Evolutionary conservation across 2,329 filamentous ascomycete species (phyloP).

Genomic region (Epichloe baconii): DNA sequence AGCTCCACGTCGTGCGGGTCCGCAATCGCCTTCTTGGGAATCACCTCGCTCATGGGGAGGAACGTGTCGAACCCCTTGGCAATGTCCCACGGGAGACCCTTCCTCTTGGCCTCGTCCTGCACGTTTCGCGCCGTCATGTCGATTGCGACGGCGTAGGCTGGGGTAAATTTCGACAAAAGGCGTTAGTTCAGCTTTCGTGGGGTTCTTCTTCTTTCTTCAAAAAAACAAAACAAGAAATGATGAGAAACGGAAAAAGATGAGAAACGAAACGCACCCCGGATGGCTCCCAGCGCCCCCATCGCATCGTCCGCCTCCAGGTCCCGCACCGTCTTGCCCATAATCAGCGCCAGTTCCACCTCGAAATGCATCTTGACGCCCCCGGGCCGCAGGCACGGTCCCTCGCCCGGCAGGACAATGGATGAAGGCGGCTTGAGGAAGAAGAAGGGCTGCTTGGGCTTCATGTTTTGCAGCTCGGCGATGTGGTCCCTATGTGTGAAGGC

Average conservation of each 20-base stretch:
- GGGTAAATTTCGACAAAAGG: too few species aligned
- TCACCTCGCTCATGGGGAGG: constrained; percentile 70
- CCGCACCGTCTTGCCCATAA: constrained; percentile 70
- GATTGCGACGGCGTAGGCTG: constrained; percentile 79
- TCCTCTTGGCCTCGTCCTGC: constrained; percentile 94
- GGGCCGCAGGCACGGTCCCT: constrained; percentile 70
- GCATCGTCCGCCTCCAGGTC: constrained; percentile 66
- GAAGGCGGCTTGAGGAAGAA: constrained; percentile 96
- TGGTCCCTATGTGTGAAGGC: constrained; percentile 52
- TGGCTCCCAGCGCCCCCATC: constrained; percentile 64
- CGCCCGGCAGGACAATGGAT: constrained; percentile 66
- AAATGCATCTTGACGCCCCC: constrained; percentile 77
- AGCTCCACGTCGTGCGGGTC: constrained; percentile 84
- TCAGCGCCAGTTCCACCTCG: constrained; percentile 83
- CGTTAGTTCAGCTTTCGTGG: too few species aligned
- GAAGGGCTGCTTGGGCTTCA: constrained; percentile 85
- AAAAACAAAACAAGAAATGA: too few species aligned
- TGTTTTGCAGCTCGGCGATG: constrained; percentile 80
- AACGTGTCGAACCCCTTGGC: constrained; percentile 98
- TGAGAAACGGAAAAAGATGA: too few species aligned
- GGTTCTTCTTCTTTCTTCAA: too few species aligned
- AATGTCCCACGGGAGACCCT: constrained; percentile 86
- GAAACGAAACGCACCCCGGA: constrained; percentile 47
- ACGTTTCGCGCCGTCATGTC: constrained; percentile 96
- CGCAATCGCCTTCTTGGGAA: constrained; percentile 65